Evolutionary conservation across 108 stramenopile genomes (phyloP).

Genomic region (Fragilariopsis cylindrus): DNA sequence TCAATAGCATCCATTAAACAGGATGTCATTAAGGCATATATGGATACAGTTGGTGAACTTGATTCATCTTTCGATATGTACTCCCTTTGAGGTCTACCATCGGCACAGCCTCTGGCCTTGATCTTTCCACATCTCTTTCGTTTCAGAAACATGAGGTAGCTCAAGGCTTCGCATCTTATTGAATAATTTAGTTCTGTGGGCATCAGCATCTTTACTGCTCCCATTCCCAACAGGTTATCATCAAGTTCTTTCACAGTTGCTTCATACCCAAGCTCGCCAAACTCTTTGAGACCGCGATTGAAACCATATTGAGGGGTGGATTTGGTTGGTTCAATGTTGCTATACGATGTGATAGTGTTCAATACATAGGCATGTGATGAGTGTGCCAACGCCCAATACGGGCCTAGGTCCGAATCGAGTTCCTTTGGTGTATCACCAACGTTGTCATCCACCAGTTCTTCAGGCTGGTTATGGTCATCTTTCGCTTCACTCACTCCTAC

Average conservation of each 20-base stretch:
- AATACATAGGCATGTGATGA: too few species aligned
- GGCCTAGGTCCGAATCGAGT: too few species aligned
- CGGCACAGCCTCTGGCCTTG: slow-evolving; percentile 36
- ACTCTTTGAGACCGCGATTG: slow-evolving; percentile 29
- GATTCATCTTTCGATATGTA: slow-evolving; percentile 1
- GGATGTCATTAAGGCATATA: slow-evolving; percentile 34
- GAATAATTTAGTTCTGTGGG: not conserved
- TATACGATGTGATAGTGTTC: too few species aligned
- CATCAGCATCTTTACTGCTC: not conserved
- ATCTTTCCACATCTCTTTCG: slow-evolving; percentile 27
- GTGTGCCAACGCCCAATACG: too few species aligned
- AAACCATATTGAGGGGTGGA: slow-evolving; percentile 11
- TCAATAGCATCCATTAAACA: slow-evolving; percentile 45
- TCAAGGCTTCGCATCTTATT: not conserved
- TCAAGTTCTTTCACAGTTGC: slow-evolving; percentile 43
- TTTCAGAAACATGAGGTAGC: slow-evolving; percentile 35
- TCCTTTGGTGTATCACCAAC: too few species aligned
- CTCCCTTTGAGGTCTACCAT: slow-evolving; percentile 28
- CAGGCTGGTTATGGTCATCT: too few species aligned
- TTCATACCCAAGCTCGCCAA: slow-evolving; percentile 33
- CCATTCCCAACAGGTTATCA: too few species aligned
- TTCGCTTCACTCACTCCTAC: too few species aligned
- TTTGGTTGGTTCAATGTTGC: too few species aligned
- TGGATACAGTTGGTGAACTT: slow-evolving; percentile 2
- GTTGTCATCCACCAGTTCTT: too few species aligned